A percentile compares a stretch with the other conserved stretches of the same genome.
phyloP scores from a whole-genome alignment of 306 rosid species.

The Vigna reflexopilosa region DNA sequence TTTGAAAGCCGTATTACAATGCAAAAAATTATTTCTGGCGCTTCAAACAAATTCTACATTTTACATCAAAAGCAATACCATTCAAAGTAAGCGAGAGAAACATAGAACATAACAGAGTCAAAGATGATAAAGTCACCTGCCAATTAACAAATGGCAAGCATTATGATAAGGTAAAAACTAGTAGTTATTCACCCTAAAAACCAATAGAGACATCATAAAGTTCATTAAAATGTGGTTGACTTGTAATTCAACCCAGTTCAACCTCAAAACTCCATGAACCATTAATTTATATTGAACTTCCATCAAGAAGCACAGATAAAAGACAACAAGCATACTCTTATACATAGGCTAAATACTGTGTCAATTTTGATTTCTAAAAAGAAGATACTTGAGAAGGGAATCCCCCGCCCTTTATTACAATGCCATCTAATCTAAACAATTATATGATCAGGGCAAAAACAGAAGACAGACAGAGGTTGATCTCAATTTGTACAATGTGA shows the following conservation, averaged over 20 bases:
- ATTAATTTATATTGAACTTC: not conserved
- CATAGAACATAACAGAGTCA: not conserved
- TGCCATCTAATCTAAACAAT: not conserved
- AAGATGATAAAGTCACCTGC: slow-evolving; percentile 1
- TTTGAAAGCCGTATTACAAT: not conserved
- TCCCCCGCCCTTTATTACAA: not conserved
- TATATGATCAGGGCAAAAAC: not conserved
- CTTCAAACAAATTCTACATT: not conserved
- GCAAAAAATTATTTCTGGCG: not conserved
- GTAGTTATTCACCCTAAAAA: not conserved
- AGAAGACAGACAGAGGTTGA: not conserved
- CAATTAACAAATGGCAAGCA: slow-evolving; percentile 18
- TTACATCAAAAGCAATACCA: not conserved
- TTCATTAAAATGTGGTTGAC: not conserved
- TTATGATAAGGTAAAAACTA: not conserved
- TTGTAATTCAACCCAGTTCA: not conserved
- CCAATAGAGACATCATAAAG: not conserved
- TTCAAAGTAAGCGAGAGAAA: slow-evolving; percentile 22
- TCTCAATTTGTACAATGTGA: not conserved
- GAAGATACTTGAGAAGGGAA: slow-evolving; percentile 2
- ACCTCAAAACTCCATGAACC: not conserved
- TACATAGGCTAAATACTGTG: not conserved
- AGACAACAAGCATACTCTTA: not conserved
- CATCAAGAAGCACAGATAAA: not conserved
- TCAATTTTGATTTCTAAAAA: too few relatives aligned